Base-by-base conservation (phyloP, 2,329 filamentous ascomycete species). In the Colletotrichum phormii region DNA sequence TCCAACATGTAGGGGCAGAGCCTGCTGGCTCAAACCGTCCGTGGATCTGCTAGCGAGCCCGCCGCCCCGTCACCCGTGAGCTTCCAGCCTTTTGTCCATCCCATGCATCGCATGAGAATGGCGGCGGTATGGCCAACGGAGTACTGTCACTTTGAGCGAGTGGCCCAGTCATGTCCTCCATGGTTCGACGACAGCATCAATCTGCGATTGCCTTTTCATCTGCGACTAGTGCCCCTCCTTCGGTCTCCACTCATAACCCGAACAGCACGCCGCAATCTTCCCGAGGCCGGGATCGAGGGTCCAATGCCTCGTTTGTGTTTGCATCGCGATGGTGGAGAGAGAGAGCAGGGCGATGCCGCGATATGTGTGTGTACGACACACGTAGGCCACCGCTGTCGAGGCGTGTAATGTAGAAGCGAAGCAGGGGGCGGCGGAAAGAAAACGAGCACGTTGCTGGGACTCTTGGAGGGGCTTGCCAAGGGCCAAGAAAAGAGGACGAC, bases 11-110 rank as follows among this genome's bases (percentile, higher is more conserved):
- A 63, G 33, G 65, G 69, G 53, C 64, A 67, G 53, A 46, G 69
- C 69, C 65, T 72, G 69, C 69, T 63, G 59, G 64, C 53, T 59
- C 69, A 72, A 69, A 72, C 65, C 24, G 58, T 46, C 69, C 42
- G 69, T 51, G 69, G 61, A 54, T 65, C 58, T 54, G 51, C 49
- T 65, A 31, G 22, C 51, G 69, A 37, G 46, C 18, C 61, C 35
- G 18, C 37, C 5, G 31, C 13, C 42, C 35, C 37, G 15, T 46
- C n/a, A 24, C 24, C 8, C 29, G 18, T 13, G 42, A 49, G 42
- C 37, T 31, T 51, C 6, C 26, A 49, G 59, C 42, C 24, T 63
- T 35, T 31, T n/a, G 46, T 31, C 31, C 59, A 72, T 68, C 54
- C 46, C 46, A 60, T 58, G 15, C 58, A 63, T 57, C 26, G 59